A percentile compares a stretch with the other conserved stretches of the same genome.
Evolutionary conservation across 192 early-diverging fungal genomes (phyloP).

Genomic region (Phycomyces blakesleeanus): DNA sequence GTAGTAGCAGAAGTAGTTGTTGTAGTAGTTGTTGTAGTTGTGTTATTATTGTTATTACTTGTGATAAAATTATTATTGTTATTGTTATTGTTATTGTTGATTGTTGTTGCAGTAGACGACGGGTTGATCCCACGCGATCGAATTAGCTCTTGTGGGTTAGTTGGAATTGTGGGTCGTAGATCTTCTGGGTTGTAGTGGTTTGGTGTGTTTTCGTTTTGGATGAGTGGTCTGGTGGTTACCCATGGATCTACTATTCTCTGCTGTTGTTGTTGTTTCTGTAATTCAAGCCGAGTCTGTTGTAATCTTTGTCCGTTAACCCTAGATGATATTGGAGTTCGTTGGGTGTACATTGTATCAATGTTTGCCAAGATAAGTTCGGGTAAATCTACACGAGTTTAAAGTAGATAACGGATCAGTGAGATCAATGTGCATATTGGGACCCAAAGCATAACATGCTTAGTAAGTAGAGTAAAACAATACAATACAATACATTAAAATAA

Average conservation of each 20-base stretch:
- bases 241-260: too few relatives aligned
- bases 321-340: slow-evolving; percentile 16
- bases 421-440: too few relatives aligned
- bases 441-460: too few relatives aligned
- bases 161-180: background rate
- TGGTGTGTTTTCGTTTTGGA: too few relatives aligned
- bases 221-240: too few relatives aligned
- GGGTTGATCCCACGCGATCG: background rate
- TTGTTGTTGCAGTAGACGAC: background rate
- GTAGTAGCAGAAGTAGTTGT: too few relatives aligned
- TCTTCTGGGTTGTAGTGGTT: background rate
- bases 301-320: slow-evolving; percentile 5
- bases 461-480: too few relatives aligned
- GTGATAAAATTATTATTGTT: too few relatives aligned
- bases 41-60: too few relatives aligned
- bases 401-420: background rate
- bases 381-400: slow-evolving; percentile 49
- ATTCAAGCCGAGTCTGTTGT: slow-evolving; percentile 16
- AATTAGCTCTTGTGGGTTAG: background rate
- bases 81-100: slow-evolving; percentile 2
- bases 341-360: slow-evolving; percentile 46
- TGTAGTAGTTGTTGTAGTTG: too few relatives aligned
- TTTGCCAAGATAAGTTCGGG: slow-evolving; percentile 58
- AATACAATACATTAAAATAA: background rate
- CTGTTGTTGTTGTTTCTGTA: background rate